Conservation (phyloP, 2,329 filamentous ascomycete species). For the Colletotrichum sp. region DNA sequence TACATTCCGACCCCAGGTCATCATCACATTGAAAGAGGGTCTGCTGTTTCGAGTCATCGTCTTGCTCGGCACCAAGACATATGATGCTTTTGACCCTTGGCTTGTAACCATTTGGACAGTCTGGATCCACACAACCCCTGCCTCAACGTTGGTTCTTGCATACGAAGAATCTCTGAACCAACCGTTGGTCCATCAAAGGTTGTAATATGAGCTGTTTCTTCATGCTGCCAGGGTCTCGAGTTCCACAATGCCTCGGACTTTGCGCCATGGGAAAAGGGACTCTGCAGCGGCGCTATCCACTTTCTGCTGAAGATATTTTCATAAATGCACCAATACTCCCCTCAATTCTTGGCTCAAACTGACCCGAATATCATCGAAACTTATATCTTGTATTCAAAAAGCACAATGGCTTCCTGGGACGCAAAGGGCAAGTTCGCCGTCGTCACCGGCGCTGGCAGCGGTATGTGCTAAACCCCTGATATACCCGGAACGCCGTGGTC, state of each 20-base stretch:
- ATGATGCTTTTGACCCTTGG: background rate
- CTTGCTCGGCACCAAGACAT: background rate
- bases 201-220: background rate
- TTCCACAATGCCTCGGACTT: background rate
- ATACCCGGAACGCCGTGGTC: background rate
- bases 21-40: background rate
- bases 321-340: background rate
- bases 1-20: background rate
- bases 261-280: background rate
- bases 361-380: background rate
- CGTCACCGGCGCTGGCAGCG: background rate
- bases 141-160: background rate
- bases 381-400: background rate
- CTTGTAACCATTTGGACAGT: background rate
- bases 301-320: background rate
- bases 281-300: background rate
- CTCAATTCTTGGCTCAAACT: background rate
- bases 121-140: background rate
- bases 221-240: background rate
- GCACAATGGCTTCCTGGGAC: background rate
- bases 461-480: background rate
- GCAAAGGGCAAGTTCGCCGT: background rate
- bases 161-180: background rate
- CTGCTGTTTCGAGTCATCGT: background rate
- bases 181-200: background rate